These are phyloP conservation scores for Gentiana dahurica DNA, from an alignment of 257 asterid genomes.

Conservation along the genomic window DNA sequence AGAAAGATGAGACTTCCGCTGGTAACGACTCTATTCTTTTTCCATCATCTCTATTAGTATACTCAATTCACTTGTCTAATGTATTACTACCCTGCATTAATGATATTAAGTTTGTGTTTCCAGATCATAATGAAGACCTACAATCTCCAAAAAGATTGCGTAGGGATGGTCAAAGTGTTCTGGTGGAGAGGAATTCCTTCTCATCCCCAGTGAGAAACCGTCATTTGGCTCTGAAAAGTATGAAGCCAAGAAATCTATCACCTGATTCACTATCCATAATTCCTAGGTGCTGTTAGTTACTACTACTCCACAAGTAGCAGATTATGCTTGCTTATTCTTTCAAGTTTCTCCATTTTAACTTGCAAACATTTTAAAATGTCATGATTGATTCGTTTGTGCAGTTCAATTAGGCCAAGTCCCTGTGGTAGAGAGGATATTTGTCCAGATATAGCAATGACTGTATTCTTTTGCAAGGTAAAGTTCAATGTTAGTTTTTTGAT, in stretches of 20 bases:
- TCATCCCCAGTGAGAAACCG: slow-evolving; percentile 96
- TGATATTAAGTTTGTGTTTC: slow-evolving; percentile 15
- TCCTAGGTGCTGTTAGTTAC: not conserved
- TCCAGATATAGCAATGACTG: slow-evolving; percentile 83
- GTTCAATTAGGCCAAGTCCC: slow-evolving; percentile 93
- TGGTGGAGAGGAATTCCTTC: slow-evolving; percentile 91
- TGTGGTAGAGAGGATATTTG: slow-evolving; percentile 97
- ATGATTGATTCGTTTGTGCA: slow-evolving; percentile 24
- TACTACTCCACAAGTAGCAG: no score
- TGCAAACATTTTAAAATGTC: not conserved
- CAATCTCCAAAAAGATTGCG: slow-evolving; percentile 83
- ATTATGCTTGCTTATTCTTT: no score
- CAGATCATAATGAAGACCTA: slow-evolving; percentile 75
- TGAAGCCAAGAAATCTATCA: slow-evolving; percentile 8
- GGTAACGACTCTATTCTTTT: slow-evolving; percentile 25
- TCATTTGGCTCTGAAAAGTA: slow-evolving; percentile 52
- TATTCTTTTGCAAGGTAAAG: slow-evolving; percentile 79
- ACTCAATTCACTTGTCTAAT: not conserved
- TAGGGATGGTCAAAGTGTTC: slow-evolving; percentile 65
- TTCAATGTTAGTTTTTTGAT: not conserved
- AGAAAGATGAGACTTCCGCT: slow-evolving; percentile 45
- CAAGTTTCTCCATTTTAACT: no score
- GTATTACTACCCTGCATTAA: no score
- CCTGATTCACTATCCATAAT: not conserved
- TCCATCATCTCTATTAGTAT: not conserved